Evolutionary conservation across 2,329 filamentous ascomycete species (phyloP), one percentile per base, ranked within the genome.

Genomic region (Knufia fluminis): DNA sequence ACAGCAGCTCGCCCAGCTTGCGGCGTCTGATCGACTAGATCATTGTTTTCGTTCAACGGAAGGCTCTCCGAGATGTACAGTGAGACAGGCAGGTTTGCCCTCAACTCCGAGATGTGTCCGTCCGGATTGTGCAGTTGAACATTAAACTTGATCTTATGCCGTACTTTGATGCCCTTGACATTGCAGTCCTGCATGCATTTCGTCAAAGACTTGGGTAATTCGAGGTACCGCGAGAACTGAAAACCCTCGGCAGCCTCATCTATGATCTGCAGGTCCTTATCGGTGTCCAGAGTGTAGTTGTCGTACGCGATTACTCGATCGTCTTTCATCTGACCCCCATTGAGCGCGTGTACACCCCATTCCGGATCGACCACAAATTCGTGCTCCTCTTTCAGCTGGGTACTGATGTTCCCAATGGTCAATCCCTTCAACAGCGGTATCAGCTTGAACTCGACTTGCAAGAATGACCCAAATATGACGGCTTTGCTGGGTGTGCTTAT

Each of bases 21-120:
- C 14, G 77, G 74, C n/a, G 71, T 71, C 60, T 80, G 77, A 47
- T 77, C 74, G 47, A 86, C 72, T 1, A 97, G 76, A 59, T 86
- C 83, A 59, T 94, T 92, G 52, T 91, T 79, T 46, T 94, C 88
- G 60, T 92, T 87, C 32, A 96, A 79, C 0, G 88, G 85, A 60
- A 95, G 81, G 62, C 92, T 92, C 0, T 92, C 91, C 3, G 92
- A 98, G 57, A 97, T 96, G 68, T 95, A 96, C 33, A 98, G 83
- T 48, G 88, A 88, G 14, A 97, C 79, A 1, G 92, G 90, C 26
- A 97, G 79, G 36, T 89, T 92, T 41, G 91, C 91, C 46, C 91
- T 84, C 10, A 55, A 22, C 45, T 97, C 91, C 49, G 90, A 96
- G 49, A 90, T 77, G 63, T 97, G 92, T 0, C 90, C 91, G 64